Conservation (phyloP, 352 stramenopile species). For the Phytophthora parvispora region DNA sequence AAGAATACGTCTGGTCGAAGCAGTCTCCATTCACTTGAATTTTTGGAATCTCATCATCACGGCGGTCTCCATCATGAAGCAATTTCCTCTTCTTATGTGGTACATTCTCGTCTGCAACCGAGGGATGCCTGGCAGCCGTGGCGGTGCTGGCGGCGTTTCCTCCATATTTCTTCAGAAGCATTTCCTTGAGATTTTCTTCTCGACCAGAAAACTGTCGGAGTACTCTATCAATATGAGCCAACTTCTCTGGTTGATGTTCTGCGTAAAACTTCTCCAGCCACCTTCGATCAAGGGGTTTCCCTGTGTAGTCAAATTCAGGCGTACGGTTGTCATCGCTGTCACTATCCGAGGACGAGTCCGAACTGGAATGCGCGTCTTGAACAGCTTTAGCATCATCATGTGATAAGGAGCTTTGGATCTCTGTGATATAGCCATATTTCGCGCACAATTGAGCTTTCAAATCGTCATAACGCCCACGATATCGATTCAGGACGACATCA, state of each 20-base stretch:
- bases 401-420: background rate
- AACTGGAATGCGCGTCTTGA: constrained; percentile 11
- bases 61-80: background rate
- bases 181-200: constrained; percentile 69
- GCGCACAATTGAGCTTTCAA: constrained; percentile 57
- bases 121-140: background rate
- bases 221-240: constrained; percentile 55
- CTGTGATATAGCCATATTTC: constrained; percentile 54
- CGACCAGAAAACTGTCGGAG: constrained; percentile 70
- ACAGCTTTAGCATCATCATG: background rate
- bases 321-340: constrained; percentile 13
- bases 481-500: constrained; percentile 66
- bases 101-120: background rate
- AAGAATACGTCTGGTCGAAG: background rate
- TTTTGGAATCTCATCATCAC: constrained; percentile 9
- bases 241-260: constrained; percentile 60
- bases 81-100: constrained; percentile 40
- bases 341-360: constrained; percentile 29
- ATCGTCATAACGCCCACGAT: constrained; percentile 62
- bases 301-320: constrained; percentile 21
- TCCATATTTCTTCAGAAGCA: constrained; percentile 71
- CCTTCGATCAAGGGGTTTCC: constrained; percentile 39
- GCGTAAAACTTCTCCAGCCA: constrained; percentile 73
- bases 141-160: background rate
- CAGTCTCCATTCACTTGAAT: constrained; percentile 8